phyloP scores from a whole-genome alignment of 2,329 filamentous ascomycete species.

The Aspergillus caelatus region DNA sequence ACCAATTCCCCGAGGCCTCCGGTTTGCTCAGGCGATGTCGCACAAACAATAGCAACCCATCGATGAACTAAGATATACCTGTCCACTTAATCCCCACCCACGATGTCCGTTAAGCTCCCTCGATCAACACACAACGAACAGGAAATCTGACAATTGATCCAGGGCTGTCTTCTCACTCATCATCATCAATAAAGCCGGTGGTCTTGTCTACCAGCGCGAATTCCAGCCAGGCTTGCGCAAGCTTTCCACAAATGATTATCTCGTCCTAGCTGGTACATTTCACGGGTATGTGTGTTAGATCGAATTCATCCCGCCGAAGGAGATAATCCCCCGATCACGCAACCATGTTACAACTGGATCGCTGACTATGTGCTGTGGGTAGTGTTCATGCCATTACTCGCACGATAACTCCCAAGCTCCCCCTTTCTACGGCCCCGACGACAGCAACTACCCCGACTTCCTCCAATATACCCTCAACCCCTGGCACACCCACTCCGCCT shows the following conservation, averaged over 20 bases:
- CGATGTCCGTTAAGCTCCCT: neutral
- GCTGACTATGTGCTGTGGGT: neutral
- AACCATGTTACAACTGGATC: neutral
- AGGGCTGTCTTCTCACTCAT: slow-evolving; percentile 96
- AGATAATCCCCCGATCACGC: neutral
- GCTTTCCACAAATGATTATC: slow-evolving; percentile 92
- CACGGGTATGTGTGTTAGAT: slow-evolving; percentile 69
- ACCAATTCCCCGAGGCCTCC: too few species aligned
- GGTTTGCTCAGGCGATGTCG: neutral
- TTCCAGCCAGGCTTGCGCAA: slow-evolving; percentile 87
- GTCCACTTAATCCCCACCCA: neutral
- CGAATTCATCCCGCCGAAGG: neutral
- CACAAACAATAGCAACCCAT: neutral
- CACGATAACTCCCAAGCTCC: slow-evolving; percentile 52
- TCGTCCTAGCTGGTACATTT: slow-evolving; percentile 95
- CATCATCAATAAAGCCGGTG: slow-evolving; percentile 98
- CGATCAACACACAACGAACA: neutral
- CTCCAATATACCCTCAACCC: slow-evolving; percentile 26
- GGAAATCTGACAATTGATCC: neutral
- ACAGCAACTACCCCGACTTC: slow-evolving; percentile 23
- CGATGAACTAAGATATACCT: neutral
- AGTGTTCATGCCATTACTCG: slow-evolving; percentile 68
- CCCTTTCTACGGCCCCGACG: slow-evolving; percentile 38
- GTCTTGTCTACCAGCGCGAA: slow-evolving; percentile 92
- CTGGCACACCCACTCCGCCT: slow-evolving; percentile 35